Conservation (phyloP, 768 basidiomycete species). For the Hysterangium stoloniferum region DNA sequence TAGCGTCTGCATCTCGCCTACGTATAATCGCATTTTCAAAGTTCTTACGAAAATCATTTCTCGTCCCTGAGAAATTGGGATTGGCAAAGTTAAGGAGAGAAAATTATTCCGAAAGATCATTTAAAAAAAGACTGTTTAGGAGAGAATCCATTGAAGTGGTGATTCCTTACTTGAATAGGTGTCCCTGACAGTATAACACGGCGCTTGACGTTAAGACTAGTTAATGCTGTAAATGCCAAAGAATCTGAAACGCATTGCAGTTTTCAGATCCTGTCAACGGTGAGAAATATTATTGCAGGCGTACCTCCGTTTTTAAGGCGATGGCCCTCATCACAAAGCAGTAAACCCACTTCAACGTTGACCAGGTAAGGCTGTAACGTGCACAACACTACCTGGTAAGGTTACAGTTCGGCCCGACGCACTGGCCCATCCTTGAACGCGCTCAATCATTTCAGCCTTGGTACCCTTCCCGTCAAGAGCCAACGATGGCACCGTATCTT, state of each 20-base stretch:
- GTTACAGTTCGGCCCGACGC: slow-evolving; percentile 85
- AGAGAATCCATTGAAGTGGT: slow-evolving; percentile 10
- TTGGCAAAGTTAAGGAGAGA: slow-evolving; percentile 91
- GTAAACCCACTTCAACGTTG: slow-evolving; percentile 74
- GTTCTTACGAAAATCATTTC: slow-evolving; percentile 90
- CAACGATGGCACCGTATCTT: slow-evolving; percentile 70
- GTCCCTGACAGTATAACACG: slow-evolving; percentile 93
- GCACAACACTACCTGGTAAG: slow-evolving; percentile 87
- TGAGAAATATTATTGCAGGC: slow-evolving; percentile 18
- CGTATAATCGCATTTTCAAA: slow-evolving; percentile 89
- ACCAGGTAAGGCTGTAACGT: slow-evolving; percentile 70
- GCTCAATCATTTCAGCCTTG: slow-evolving; percentile 70
- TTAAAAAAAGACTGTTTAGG: slow-evolving; percentile 37
- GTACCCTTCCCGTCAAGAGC: slow-evolving; percentile 91
- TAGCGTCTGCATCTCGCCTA: slow-evolving; percentile 84
- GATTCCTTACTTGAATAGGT: slow-evolving; percentile 63
- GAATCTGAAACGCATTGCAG: slow-evolving; percentile 57
- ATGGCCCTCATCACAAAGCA: slow-evolving; percentile 98
- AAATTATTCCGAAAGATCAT: slow-evolving; percentile 92
- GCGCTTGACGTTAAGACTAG: slow-evolving; percentile 74
- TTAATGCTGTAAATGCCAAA: slow-evolving; percentile 78
- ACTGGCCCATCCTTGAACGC: slow-evolving; percentile 83
- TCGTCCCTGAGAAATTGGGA: slow-evolving; percentile 80
- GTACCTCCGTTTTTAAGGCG: slow-evolving; percentile 95
- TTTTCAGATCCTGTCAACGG: slow-evolving; percentile 3